phyloP scores from a whole-genome alignment of 371 early-diverging fungal species.

The Circinella umbellata region DNA sequence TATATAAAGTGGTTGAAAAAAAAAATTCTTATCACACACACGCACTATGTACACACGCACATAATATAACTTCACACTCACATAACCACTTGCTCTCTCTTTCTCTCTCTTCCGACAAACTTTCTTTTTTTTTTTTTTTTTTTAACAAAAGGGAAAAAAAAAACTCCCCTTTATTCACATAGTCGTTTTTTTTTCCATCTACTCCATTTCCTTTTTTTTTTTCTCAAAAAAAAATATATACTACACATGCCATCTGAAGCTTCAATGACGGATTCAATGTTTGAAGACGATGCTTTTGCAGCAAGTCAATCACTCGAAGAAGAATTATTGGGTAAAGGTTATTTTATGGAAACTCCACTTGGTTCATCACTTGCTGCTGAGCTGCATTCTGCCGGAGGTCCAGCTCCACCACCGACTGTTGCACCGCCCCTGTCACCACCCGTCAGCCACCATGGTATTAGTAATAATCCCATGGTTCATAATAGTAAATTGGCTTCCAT shows the following conservation, averaged over 20 bases:
- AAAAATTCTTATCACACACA: too few species aligned
- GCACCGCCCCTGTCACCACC: slow-evolving; percentile 22
- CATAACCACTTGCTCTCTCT: too few species aligned
- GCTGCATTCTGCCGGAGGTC: slow-evolving; percentile 47
- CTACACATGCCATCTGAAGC: slow-evolving; percentile 27
- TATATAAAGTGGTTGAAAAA: too few species aligned
- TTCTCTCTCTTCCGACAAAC: background rate
- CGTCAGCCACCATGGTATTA: slow-evolving; percentile 12
- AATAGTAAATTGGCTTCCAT: slow-evolving; percentile 38
- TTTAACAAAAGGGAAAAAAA: background rate
- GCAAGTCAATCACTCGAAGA: slow-evolving; percentile 50
- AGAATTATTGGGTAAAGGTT: slow-evolving; percentile 52
- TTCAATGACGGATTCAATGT: slow-evolving; percentile 23
- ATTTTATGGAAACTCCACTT: slow-evolving; percentile 40
- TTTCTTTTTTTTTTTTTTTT: slow-evolving; percentile 2
- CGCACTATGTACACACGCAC: too few species aligned
- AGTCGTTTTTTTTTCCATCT: background rate
- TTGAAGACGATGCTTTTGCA: slow-evolving; percentile 47
- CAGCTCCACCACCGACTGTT: slow-evolving; percentile 20
- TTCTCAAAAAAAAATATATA: background rate
- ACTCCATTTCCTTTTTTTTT: background rate
- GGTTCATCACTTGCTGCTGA: slow-evolving; percentile 57
- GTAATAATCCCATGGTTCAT: too few species aligned
- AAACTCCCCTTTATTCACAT: background rate
- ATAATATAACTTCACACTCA: too few species aligned